Base-by-base conservation (phyloP, 805 yeast genomes). In the Candida dajiaensis region DNA sequence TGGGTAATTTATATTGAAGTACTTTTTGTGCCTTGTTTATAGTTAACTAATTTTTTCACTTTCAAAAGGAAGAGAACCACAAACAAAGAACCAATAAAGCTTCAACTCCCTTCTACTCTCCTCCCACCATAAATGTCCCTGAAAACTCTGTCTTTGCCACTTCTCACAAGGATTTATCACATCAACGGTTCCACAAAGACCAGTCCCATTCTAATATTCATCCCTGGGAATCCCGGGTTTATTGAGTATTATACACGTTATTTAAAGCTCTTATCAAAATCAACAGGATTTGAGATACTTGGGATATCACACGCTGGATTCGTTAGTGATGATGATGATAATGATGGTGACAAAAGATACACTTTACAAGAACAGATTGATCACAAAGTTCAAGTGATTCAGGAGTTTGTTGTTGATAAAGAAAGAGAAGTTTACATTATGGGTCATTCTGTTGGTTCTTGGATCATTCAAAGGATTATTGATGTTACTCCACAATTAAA, bases 141-240 rank as follows among this genome's bases (percentile, higher is more conserved):
- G 23, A 41, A 26, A 21, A 47, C 45, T 9, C 39, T 38, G 22
- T 12, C 20, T 19, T 9, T 9, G 5, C 47, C 42, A 3, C 7
- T 44, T 6, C 23, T 12, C 6, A 43, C 50, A 0, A 44, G 38
- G 3, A 18, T 50, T 1, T 47, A 26, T 31, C 46, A 44, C 37
- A 39, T 20, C 2, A 19, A 15, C 3, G 47, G 40, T 6, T 7
- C 20, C n/a, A n/a, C n/a, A n/a, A 7, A 19, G 10, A 7, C 38
- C 5, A 15, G 33, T 21, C 21, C 46, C n/a, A 43, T 85, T 26
- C 60, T 84, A 40, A 71, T 80, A 6, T 71, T 84, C 51, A 70
- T 85, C 6, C 92, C 94, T 0, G 94, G 94, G 0, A 85, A 85
- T 53, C 94, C 94, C 0, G 94, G 92, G 0, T 63, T 85, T 23